phyloP scores from a whole-genome alignment of 2,329 filamentous ascomycete species.

The Colletotrichum lentis region DNA sequence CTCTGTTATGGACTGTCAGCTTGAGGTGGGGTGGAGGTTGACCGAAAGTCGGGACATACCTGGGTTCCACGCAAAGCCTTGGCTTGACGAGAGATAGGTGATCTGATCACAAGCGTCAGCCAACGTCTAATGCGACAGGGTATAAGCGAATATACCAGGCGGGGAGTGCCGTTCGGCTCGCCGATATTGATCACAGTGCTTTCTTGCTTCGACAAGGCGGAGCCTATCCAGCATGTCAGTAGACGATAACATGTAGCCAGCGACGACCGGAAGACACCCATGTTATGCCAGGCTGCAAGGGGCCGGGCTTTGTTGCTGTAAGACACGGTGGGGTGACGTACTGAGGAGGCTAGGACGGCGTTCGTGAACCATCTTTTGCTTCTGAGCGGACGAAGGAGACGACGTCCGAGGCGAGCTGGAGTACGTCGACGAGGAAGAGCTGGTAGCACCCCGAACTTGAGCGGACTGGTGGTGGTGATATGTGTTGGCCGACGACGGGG shows the following conservation, averaged over 20 bases:
- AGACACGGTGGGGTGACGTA: constrained; percentile 46
- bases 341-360: constrained; percentile 70
- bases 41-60: constrained; percentile 55
- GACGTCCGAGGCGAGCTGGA: constrained; percentile 64
- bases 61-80: constrained; percentile 86
- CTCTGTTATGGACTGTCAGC: constrained; percentile 57
- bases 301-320: constrained; percentile 15
- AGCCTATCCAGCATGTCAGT: constrained; percentile 61
- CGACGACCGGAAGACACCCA: neutral
- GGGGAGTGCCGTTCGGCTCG: constrained; percentile 74
- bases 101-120: constrained; percentile 60
- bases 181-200: constrained; percentile 84
- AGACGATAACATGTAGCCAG: constrained; percentile 14
- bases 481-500: constrained; percentile 47
- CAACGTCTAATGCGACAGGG: neutral
- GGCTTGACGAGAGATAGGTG: constrained; percentile 79
- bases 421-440: constrained; percentile 64
- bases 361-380: constrained; percentile 57
- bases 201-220: constrained; percentile 75
- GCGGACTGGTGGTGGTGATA: constrained; percentile 48
- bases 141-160: constrained; percentile 65
- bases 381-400: constrained; percentile 52
- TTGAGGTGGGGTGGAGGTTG: neutral
- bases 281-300: neutral
- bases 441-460: constrained; percentile 54